phyloP scores from a whole-genome alignment of 2,329 filamentous ascomycete genomes.

The Aspergillus neoniger region DNA sequence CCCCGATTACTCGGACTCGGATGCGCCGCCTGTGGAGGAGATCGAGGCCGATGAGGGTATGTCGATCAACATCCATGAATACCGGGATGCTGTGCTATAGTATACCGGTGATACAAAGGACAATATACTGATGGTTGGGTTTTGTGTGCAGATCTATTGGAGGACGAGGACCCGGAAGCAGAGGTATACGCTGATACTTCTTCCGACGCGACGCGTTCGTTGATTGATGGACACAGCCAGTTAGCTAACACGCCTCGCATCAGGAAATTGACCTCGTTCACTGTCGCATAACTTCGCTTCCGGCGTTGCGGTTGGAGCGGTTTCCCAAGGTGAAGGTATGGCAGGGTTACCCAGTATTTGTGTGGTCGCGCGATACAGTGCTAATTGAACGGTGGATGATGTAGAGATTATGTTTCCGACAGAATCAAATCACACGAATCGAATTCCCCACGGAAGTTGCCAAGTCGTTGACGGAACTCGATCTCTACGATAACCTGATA shows the following conservation, averaged over 20 bases:
- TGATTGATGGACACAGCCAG: not conserved
- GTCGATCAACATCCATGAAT: not conserved
- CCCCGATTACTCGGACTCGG: slow-evolving; percentile 77
- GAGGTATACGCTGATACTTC: slow-evolving; percentile 43
- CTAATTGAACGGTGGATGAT: not conserved
- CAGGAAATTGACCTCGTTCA: slow-evolving; percentile 90
- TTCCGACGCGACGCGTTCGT: not conserved
- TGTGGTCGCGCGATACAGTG: slow-evolving; percentile 2
- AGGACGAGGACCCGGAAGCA: slow-evolving; percentile 57
- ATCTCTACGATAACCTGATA: slow-evolving; percentile 96
- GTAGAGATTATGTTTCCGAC: slow-evolving; percentile 79
- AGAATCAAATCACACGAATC: slow-evolving; percentile 83
- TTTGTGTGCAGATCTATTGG: slow-evolving; percentile 55
- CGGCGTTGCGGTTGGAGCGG: slow-evolving; percentile 76
- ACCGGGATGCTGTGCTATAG: not conserved
- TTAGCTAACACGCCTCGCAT: slow-evolving; percentile 17
- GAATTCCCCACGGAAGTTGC: slow-evolving; percentile 70
- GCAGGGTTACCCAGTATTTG: not conserved
- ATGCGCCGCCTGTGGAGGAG: slow-evolving; percentile 67
- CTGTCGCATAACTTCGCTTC: slow-evolving; percentile 76
- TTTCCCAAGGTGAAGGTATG: slow-evolving; percentile 70
- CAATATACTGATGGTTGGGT: not conserved
- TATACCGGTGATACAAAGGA: too few species aligned
- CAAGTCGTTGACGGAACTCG: slow-evolving; percentile 74
- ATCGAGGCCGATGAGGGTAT: slow-evolving; percentile 80